Evolutionary conservation across 2,329 filamentous ascomycete genomes (phyloP), one percentile per base, ranked within the genome.

Genomic region (Claviceps monticola): DNA sequence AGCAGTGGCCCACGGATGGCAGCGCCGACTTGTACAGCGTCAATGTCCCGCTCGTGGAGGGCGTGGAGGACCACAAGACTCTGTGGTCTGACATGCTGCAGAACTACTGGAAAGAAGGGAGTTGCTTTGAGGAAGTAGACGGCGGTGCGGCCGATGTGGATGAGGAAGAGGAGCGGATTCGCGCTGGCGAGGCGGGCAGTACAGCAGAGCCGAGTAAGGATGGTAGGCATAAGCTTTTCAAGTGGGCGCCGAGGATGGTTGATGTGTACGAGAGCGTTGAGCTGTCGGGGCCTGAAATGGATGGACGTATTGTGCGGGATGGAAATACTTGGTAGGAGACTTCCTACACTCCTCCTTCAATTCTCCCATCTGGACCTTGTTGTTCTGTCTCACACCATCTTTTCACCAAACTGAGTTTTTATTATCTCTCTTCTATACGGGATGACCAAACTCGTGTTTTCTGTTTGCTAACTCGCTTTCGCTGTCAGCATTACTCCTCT

Each of bases 251-350:
- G 2, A 80, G 80, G 56, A 93, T 97, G 67, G 75, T 79, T 37
- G 90, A 95, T 66, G 88, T 97, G 2, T 88, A 88, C 66, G 80
- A 85, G 63, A 90, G 86, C 58, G 89, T 96, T n/a, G 81, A 89
- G 59, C 79, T 84, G 57, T 82, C 84, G 41, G 73, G 74, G 36
- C 86, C 87, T 4, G 89, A 89, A 3, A 94, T 88, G 63, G 93
- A 98, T 68, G 93, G 91, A 5, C 96, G 91, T 88, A 84, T 84
- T 38, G 87, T 98, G 23, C 85, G 86, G 64, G 83, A 95, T 64
- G 88, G 88, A 29, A 81, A 84, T 66, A 94, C 91, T 13, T 93
- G 87, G 86, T 88, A 70, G 60, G 73, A 68, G 34, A 14, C 8
- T 7, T 36, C 45, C 23, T 26, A 26, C 4, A 5, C 37, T 5